Evolutionary conservation across 257 asterid species (phyloP), one percentile per base, ranked within the genome.

Genomic region (Solanum chiquidenum): DNA sequence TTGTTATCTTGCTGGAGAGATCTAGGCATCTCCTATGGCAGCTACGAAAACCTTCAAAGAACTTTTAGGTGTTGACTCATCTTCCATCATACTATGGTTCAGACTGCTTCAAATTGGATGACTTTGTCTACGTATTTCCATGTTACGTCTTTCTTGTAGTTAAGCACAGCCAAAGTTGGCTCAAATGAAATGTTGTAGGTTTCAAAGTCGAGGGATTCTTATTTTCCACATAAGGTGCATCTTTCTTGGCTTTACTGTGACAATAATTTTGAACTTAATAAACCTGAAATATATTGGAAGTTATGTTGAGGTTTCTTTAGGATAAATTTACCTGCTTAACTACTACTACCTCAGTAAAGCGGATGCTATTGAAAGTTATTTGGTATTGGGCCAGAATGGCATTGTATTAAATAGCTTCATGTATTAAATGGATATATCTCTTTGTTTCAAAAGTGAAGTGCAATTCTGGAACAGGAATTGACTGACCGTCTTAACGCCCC

Each of bases 401-500:
- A 42, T 42, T 77, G 62, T 13, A 77, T 66, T 49, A 13, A 12
- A 68, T 25, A n/a, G 40, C 44, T 46, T 35, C 74, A 12, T 72
- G 71, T 42, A n/a, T 11, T 73, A 8, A 82, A 31, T 49, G 42
- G 13, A 71, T 35, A 75, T 14, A 76, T 60, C 29, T 64, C n/a
- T 77, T 23, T 58, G 58, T 60, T 77, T 42, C 80, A 44, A 27
- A 75, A 76, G 29, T 18, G 12, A 42, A 1, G 46, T 88, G 77
- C 86, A 55, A 55, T 37, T 88, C 21, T 87, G 91, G 89, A 88
- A 90, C 98, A 95, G 99, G 98, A 89, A 87, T 88, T 95, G 93
- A 94, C 98, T 85, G 95, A 92, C 86, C 93, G 75, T n/a, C 92
- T 97, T 60, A 86, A 91, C 77, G 92, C 98, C 72, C 98, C 98